phyloP scores from a whole-genome alignment of 768 basidiomycete species.

The Boletus sp. region DNA sequence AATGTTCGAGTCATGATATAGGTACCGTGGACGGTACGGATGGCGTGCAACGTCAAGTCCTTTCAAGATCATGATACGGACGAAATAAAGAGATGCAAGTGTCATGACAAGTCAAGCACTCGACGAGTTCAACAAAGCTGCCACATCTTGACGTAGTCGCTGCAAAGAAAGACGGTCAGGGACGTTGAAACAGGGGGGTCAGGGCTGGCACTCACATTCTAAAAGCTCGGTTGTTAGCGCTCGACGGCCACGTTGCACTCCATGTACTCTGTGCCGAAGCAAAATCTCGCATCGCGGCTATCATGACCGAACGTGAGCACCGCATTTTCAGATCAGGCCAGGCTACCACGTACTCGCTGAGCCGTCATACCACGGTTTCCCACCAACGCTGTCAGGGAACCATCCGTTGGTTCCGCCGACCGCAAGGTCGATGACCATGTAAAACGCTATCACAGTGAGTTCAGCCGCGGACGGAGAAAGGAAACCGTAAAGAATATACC shows the following conservation, averaged over 20 bases:
- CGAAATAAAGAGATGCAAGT: neutral
- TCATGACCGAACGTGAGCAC: slow-evolving; percentile 3
- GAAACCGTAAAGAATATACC: neutral
- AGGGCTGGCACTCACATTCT: slow-evolving; percentile 47
- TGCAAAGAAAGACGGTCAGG: slow-evolving; percentile 1
- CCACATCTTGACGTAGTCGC: slow-evolving; percentile 36
- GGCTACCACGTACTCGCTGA: slow-evolving; percentile 43
- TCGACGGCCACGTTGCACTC: slow-evolving; percentile 73
- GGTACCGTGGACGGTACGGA: neutral
- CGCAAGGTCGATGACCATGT: slow-evolving; percentile 76
- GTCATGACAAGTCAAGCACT: neutral
- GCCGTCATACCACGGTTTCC: slow-evolving; percentile 59
- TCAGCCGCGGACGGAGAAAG: neutral
- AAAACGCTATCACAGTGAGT: slow-evolving; percentile 56
- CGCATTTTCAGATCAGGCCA: slow-evolving; percentile 13
- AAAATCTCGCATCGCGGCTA: slow-evolving; percentile 71
- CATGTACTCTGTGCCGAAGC: slow-evolving; percentile 59
- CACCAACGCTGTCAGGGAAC: slow-evolving; percentile 50
- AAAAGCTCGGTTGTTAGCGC: slow-evolving; percentile 61
- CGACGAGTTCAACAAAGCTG: slow-evolving; percentile 22
- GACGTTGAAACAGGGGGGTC: neutral
- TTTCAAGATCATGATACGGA: neutral
- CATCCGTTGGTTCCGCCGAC: slow-evolving; percentile 76
- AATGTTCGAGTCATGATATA: neutral
- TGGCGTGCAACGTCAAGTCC: neutral